Evolutionary conservation across 129 eudicot species (phyloP), one percentile per base, ranked within the genome.

Genomic region (Kitagawia praeruptora): DNA sequence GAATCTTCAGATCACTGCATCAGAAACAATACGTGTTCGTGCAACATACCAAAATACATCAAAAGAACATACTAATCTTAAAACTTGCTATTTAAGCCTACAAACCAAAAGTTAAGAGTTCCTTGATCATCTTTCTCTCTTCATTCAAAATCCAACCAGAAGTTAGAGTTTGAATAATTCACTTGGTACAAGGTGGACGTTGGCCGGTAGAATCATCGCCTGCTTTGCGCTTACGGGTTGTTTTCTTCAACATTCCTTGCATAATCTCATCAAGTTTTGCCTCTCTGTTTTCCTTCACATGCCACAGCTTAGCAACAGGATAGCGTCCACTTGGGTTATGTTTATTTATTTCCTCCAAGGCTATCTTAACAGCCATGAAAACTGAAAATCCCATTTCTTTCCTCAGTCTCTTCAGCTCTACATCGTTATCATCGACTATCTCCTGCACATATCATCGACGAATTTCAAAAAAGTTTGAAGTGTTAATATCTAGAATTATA

Each of bases 261-360:
- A 88, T 75, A 27, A 85, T 89, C 47, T 88, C 91, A 85, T 83
- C 85, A 6, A 85, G 34, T 4, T 80, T 85, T 14, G 91, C 91
- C 69, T 85, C 83, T 28, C 85, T 73, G 28, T 70, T 70, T 49
- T 85, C 87, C 15, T 79, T 85, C 34, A 61, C 71, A 80, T 85
- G 83, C 89, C 91, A 88, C 21, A 88, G 84, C 84, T 81, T 87
- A 9, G 78, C 31, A 31, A 88, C 84, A 74, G 80, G 87, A 72
- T 85, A 85, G n/a, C 91, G 79, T 2, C 91, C 91, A 54, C 85
- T 85, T 13, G 88, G 83, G 6, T 54, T 70, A 70, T 70, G 75
- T 11, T 70, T 23, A 18, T 70, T 70, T 5, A 70, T 70, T 70
- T 70, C 75, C n/a, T 34, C 41, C 3, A 70, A 19, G 18, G 27